These are phyloP conservation scores for Parastagonospora avenae DNA, from an alignment of 2,329 filamentous ascomycete genomes.

Conservation along the genomic window DNA sequence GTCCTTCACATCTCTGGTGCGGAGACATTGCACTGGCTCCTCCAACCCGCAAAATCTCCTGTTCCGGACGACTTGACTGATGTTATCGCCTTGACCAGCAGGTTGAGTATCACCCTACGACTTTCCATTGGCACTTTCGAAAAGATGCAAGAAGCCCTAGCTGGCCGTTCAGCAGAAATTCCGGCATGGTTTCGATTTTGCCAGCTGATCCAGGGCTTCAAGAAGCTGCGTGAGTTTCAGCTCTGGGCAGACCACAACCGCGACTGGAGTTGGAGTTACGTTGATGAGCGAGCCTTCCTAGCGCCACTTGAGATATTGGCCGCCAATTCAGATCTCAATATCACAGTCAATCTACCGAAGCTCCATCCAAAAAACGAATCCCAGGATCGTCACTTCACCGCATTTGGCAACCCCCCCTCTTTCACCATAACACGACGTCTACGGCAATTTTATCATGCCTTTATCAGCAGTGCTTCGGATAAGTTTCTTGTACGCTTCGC, in stretches of 20 bases:
- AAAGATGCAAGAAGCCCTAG: background rate
- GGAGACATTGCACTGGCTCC: too few species aligned
- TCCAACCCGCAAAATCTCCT: too few species aligned
- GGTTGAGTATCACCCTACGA: background rate
- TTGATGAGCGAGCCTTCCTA: background rate
- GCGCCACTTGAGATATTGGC: background rate
- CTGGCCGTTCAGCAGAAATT: background rate
- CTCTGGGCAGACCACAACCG: background rate
- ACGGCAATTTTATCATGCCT: background rate
- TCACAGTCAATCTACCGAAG: slow-evolving; percentile 1
- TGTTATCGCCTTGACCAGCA: too few species aligned
- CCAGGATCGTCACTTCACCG: background rate
- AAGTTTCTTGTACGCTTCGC: background rate
- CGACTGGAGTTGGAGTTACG: background rate
- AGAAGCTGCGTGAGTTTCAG: background rate
- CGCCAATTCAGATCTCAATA: background rate
- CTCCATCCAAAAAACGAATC: background rate
- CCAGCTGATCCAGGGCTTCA: background rate
- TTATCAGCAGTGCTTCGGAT: too few species aligned
- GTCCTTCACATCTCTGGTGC: too few species aligned
- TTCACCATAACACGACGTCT: background rate
- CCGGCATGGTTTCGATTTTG: background rate
- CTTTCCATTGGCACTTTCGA: background rate
- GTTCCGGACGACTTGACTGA: too few species aligned
- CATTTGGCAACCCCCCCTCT: background rate